Evolutionary conservation across 495 filamentous ascomycete species (phyloP), one percentile per base, ranked within the genome.

Genomic region (Niebla homalea): DNA sequence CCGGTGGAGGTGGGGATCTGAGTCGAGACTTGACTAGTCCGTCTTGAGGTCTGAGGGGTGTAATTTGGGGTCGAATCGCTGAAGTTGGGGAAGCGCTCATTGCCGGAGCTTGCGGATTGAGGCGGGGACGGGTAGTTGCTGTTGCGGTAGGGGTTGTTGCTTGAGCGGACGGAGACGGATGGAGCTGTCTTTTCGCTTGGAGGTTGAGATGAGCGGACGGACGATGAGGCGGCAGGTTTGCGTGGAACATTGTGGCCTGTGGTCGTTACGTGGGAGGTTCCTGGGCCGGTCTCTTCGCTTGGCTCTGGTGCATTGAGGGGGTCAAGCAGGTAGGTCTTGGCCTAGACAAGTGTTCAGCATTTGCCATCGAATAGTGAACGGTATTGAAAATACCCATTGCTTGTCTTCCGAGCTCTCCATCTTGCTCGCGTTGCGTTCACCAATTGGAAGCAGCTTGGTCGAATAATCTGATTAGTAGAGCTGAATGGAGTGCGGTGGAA

Each of bases 241-340:
- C 21, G 45, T 4, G 54, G 25, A 25, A 18, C 18, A 7, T 45
- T 52, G 19, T 51, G 57, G 29, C 51, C 49, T 20, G 65, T 55
- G 6, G 49, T 64, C 16, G 68, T 66, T 39, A 53, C 55, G 53
- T 73, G 74, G 55, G 72, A 70, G 14, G 60, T 67, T 45, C 66
- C 66, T 18, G 68, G 70, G 14, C 76, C 76, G 14, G 72, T 76
- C 52, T 77, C 73, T 18, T 71, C 64, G 47, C 65, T 67, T 12
- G 76, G 75, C 35, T 75, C 71, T 6, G 73, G 72, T 11, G 68
- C 75, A 29, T 59, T 72, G 29, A 80, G 61, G 50, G 80, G 79
- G 45, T 77, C 76, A 23, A 84, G 70, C 8, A 82, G 66, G 55
- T 76, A 73, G 41, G 72, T 71, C 36, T 63, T 62, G 4, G 76